Percentiles rank a stretch among this genome's conserved stretches.
These are phyloP conservation scores for Aspergillus sp. DNA, from an alignment of 2,329 filamentous ascomycete genomes.

Conservation along the genomic window DNA sequence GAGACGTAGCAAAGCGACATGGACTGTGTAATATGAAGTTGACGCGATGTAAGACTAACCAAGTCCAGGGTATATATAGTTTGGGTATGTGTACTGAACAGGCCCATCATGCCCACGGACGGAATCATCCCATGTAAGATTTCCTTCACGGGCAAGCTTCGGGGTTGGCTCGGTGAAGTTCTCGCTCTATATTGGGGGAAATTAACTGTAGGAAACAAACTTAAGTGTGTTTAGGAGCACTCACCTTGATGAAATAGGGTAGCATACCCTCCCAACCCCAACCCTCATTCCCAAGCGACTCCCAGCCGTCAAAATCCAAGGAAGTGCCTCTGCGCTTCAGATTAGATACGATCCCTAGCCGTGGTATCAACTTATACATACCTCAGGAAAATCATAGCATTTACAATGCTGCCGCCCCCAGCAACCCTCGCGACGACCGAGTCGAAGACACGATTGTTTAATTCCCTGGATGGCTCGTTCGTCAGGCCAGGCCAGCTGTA, in stretches of 20 bases:
- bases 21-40: background rate
- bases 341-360: background rate
- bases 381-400: background rate
- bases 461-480: background rate
- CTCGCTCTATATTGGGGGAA: background rate
- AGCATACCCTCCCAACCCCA: background rate
- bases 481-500: background rate
- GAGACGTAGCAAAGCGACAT: background rate
- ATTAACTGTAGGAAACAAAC: background rate
- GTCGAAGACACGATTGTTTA: conserved; percentile 1
- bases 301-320: background rate
- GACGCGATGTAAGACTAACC: background rate
- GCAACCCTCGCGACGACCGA: background rate
- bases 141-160: background rate
- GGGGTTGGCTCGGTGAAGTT: background rate
- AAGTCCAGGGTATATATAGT: background rate
- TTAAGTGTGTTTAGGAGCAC: background rate
- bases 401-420: background rate
- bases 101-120: background rate
- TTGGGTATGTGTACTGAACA: background rate
- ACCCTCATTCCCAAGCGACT: background rate
- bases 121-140: background rate
- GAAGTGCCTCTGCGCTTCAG: background rate
- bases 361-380: background rate
- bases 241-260: conserved; percentile 2